Evolutionary conservation across 23 red algal species (phyloP).

Genomic region (Gracilaria vermiculophylla): DNA sequence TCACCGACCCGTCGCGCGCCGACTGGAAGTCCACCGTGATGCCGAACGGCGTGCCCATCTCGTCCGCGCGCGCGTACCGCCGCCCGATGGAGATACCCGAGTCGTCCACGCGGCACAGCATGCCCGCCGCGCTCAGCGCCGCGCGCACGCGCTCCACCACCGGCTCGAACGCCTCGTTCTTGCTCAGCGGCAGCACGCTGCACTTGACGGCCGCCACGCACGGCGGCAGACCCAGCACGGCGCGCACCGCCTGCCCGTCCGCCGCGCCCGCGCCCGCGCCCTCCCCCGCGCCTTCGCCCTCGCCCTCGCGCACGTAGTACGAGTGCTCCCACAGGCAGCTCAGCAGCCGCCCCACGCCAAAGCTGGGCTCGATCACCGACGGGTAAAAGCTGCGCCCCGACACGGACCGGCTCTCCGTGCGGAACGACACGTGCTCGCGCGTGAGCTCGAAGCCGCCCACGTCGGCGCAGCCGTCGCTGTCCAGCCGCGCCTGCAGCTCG

Average conservation of each 20-base stretch:
- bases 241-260: constrained; percentile 52
- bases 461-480: constrained; percentile 27
- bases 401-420: constrained; percentile 53
- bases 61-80: constrained; percentile 93
- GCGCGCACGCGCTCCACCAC: constrained; percentile 39
- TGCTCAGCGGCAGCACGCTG: constrained; percentile 84
- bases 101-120: constrained; percentile 84
- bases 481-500: constrained; percentile 18
- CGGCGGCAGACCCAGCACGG: constrained; percentile 77
- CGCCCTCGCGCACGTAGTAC: constrained; percentile 89
- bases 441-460: constrained; percentile 33
- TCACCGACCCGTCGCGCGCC: constrained; percentile 73
- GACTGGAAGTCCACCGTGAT: constrained; percentile 95
- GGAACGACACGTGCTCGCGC: constrained; percentile 68
- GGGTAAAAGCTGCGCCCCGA: constrained; percentile 88
- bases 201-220: constrained; percentile 88
- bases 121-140: constrained; percentile 39
- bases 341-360: constrained; percentile 93
- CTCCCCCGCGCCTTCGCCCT: no score
- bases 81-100: constrained; percentile 82
- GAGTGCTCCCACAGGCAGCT: constrained; percentile 97
- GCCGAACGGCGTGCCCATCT: constrained; percentile 94
- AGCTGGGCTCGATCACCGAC: constrained; percentile 97
- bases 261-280: constrained; percentile 74
- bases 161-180: constrained; percentile 68